Base-by-base conservation (phyloP, 1,139 yeast species). In the Eremothecium gossypii region DNA sequence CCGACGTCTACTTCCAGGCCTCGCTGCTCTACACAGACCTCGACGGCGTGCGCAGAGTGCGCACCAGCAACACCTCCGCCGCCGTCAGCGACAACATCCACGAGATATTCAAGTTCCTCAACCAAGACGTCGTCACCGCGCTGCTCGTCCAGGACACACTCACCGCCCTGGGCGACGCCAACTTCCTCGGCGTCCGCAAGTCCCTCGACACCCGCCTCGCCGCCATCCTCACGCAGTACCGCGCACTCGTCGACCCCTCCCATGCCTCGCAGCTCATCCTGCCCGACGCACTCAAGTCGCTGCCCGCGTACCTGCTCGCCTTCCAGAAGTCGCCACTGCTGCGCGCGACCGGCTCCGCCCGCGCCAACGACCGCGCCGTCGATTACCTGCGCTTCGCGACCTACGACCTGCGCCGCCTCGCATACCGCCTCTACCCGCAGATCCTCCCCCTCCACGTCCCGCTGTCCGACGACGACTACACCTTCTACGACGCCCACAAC, bases 1-100 rank as follows among this genome's bases (percentile, higher is more conserved):
- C 74, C 32, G 96, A 86, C 60, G 85, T 87, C 33, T 94, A 86
- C 61, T 86, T 89, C 69, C 99, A 91, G 64, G 83, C 86, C 1
- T 97, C 97, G 0, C 53, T 91, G 36, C 68, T 93, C 42, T 87
- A 86, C 60, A 91, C 97, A 0, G 83, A 89, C 41, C 58, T 70
- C 2, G 69, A 70, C 42, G 98, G 99, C 27, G 65, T 71, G 9
- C 70, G 97, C 51, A 81, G 85, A 50, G 93, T 91, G 9, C 73
- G 99, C 50, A 87, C 87, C 8, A 75, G 85, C 40, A 91, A 93
- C 57, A 67, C 78, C 45, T 80, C 81, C n/a, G 76, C 86, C 38
- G 85, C 95, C 0, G 91, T 86, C 9, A 76, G 93, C 7, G 83
- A 80, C 49, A 73, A 84, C 43, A 68, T 83, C 41, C 75, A 75